phyloP scores from a whole-genome alignment of 148 eudicot species.

The Nepenthes gracilis region DNA sequence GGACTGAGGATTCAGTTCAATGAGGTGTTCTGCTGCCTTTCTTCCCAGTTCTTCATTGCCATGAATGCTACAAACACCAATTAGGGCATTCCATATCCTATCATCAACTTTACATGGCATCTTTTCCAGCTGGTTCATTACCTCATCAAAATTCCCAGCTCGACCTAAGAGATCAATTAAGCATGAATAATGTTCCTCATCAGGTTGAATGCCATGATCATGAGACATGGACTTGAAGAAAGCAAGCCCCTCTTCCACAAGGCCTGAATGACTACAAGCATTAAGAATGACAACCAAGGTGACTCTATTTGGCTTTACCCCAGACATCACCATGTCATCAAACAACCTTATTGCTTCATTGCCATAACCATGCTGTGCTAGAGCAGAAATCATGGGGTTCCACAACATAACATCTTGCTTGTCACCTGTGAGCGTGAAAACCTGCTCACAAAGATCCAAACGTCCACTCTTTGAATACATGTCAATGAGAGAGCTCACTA shows the following conservation, averaged over 20 bases:
- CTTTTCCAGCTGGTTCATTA: conserved; percentile 40
- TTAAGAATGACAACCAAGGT: conserved; percentile 51
- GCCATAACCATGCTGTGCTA: conserved; percentile 68
- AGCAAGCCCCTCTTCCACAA: conserved; percentile 44
- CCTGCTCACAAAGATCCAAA: conserved; percentile 32
- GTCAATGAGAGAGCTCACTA: conserved; percentile 67
- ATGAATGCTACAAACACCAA: conserved; percentile 59
- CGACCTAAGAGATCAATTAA: conserved; percentile 61
- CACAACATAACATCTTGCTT: conserved; percentile 48
- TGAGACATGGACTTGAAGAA: conserved; percentile 42
- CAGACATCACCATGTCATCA: conserved; percentile 38
- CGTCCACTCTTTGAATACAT: conserved; percentile 80
- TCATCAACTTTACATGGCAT: conserved; percentile 46
- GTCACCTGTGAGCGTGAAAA: conserved; percentile 32
- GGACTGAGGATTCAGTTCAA: conserved; percentile 40
- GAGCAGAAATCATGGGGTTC: conserved; percentile 66
- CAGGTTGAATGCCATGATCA: conserved; percentile 41
- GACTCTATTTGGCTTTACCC: conserved; percentile 48
- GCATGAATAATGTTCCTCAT: conserved; percentile 69
- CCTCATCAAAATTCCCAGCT: conserved; percentile 49
- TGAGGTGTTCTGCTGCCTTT: conserved; percentile 43
- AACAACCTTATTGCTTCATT: conserved; percentile 33
- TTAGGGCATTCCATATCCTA: conserved; percentile 51
- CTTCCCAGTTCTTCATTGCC: conserved; percentile 45
- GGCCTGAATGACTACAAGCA: conserved; percentile 73